phyloP scores from a whole-genome alignment of 2,329 filamentous ascomycete genomes.

The Blastomyces gilchristii region DNA sequence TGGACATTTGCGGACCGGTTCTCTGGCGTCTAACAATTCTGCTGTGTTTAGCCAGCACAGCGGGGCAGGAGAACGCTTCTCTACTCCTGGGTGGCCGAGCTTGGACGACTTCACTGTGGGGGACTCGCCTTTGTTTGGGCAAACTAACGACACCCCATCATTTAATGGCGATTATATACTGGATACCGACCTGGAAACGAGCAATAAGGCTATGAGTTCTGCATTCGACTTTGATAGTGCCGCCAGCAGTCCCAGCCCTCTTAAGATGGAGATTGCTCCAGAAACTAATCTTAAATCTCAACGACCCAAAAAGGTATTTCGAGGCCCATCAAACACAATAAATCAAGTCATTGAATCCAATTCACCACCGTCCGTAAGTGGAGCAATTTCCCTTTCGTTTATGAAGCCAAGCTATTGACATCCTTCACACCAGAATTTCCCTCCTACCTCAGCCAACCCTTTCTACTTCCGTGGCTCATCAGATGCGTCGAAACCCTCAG shows the following conservation, averaged over 20 bases:
- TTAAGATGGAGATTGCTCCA: slow-evolving; percentile 24
- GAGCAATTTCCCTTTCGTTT: background rate
- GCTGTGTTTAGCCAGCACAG: slow-evolving; percentile 22
- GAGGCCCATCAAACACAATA: slow-evolving; percentile 20
- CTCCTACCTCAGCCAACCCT: slow-evolving; percentile 17
- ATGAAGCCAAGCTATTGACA: too few relatives aligned
- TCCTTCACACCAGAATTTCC: slow-evolving; percentile 4
- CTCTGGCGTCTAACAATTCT: slow-evolving; percentile 33
- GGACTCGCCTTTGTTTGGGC: slow-evolving; percentile 33
- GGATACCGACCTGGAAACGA: slow-evolving; percentile 35
- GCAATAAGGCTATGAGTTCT: slow-evolving; percentile 40
- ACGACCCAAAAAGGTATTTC: slow-evolving; percentile 21
- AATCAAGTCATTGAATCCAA: slow-evolving; percentile 17
- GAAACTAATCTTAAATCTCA: slow-evolving; percentile 19
- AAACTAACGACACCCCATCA: slow-evolving; percentile 27
- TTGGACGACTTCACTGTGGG: slow-evolving; percentile 28
- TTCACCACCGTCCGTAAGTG: slow-evolving; percentile 24
- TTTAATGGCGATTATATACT: slow-evolving; percentile 25
- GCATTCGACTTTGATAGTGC: slow-evolving; percentile 42
- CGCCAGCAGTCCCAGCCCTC: slow-evolving; percentile 37
- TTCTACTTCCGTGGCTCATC: slow-evolving; percentile 29
- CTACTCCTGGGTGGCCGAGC: slow-evolving; percentile 28
- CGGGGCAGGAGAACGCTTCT: slow-evolving; percentile 21
- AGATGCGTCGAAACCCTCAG: slow-evolving; percentile 29
- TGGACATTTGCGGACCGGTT: slow-evolving; percentile 33